Evolutionary conservation across 148 eudicot genomes (phyloP).

Genomic region (Chenopodium suecicum): DNA sequence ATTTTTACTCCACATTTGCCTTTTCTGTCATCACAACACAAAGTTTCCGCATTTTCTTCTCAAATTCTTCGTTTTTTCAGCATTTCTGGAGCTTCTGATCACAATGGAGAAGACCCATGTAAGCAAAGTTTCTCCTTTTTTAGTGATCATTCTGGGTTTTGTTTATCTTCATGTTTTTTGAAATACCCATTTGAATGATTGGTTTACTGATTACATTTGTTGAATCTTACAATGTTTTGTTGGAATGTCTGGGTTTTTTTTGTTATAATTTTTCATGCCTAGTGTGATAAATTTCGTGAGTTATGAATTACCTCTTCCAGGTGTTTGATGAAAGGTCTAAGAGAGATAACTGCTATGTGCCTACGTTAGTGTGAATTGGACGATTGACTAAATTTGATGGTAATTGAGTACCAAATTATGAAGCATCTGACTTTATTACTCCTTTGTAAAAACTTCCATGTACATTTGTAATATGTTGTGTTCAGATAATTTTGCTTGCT

Average conservation of each 20-base stretch:
- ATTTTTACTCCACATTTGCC: neutral
- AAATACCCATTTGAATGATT: constrained; percentile 2
- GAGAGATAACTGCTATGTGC: neutral
- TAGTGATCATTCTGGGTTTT: neutral
- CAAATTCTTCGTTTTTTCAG: constrained; percentile 7
- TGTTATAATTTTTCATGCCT: neutral
- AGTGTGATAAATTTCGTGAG: neutral
- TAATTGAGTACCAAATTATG: neutral
- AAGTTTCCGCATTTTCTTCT: constrained; percentile 5
- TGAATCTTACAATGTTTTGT: neutral
- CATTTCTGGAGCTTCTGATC: constrained; percentile 16
- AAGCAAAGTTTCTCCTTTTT: neutral
- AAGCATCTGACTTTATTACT: neutral
- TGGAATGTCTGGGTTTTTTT: neutral
- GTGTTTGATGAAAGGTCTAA: neutral
- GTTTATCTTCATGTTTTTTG: neutral
- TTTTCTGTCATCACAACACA: neutral
- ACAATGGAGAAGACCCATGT: constrained; percentile 11
- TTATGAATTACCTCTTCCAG: neutral
- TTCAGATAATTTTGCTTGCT: neutral
- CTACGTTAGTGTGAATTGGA: neutral
- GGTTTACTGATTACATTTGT: neutral
- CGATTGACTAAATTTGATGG: neutral
- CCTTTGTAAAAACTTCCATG: neutral
- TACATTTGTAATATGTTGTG: neutral